phyloP scores from a whole-genome alignment of 768 basidiomycete genomes.

The Lentinula sp. region DNA sequence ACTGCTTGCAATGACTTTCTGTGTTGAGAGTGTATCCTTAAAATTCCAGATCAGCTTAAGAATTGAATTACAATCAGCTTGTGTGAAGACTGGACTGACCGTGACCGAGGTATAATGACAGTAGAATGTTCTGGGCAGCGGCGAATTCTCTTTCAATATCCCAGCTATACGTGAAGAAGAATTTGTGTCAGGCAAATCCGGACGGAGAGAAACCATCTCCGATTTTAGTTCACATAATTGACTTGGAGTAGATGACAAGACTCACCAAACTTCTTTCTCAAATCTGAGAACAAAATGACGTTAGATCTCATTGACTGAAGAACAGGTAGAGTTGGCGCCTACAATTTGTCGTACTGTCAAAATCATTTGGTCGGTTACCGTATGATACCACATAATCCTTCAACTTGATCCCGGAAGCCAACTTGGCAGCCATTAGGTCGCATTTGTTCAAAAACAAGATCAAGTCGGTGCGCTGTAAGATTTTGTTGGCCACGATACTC shows the following conservation, averaged over 20 bases:
- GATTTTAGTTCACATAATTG: not conserved
- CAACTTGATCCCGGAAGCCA: slow-evolving; percentile 57
- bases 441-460: slow-evolving; percentile 83
- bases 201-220: not conserved
- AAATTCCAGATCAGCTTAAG: not conserved
- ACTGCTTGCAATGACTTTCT: slow-evolving; percentile 44
- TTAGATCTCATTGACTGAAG: not conserved
- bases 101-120: slow-evolving; percentile 66
- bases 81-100: slow-evolving; percentile 27
- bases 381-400: slow-evolving; percentile 69
- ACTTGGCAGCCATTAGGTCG: slow-evolving; percentile 65
- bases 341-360: slow-evolving; percentile 67
- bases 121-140: slow-evolving; percentile 45
- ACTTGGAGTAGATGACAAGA: slow-evolving; percentile 5
- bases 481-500: slow-evolving; percentile 62
- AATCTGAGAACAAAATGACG: slow-evolving; percentile 20
- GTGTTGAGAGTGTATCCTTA: slow-evolving; percentile 54
- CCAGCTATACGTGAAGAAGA: slow-evolving; percentile 22
- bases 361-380: slow-evolving; percentile 60
- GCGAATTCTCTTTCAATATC: slow-evolving; percentile 38
- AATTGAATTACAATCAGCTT: slow-evolving; percentile 1
- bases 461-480: slow-evolving; percentile 65
- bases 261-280: slow-evolving; percentile 41
- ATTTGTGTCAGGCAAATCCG: not conserved
- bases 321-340: slow-evolving; percentile 16